A percentile compares a stretch with the other conserved stretches of the same genome.
These are phyloP conservation scores for Calonectria crousiana DNA, from an alignment of 2,329 filamentous ascomycete species.

Conservation along the genomic window DNA sequence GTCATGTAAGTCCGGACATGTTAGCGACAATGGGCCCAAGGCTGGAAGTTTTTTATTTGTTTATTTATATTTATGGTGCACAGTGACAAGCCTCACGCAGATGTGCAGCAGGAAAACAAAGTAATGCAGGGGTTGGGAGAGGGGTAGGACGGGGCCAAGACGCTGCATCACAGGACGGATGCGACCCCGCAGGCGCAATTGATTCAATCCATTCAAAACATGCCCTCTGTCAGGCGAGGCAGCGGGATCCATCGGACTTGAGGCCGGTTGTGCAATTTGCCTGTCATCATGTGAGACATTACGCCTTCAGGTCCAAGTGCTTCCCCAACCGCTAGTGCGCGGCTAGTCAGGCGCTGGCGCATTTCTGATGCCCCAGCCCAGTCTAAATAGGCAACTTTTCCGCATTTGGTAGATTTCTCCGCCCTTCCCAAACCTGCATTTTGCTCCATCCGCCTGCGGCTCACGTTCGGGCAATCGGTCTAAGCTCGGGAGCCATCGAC, in stretches of 20 bases:
- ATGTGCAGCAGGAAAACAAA: not conserved
- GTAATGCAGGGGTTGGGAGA: not conserved
- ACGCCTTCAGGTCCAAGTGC: not conserved
- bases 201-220: not conserved
- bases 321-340: not conserved
- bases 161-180: not conserved
- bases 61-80: not conserved
- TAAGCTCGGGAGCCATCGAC: not conserved
- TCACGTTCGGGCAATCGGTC: not conserved
- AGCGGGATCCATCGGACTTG: slow-evolving; percentile 8
- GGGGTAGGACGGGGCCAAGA: not conserved
- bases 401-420: slow-evolving; percentile 20
- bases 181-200: not conserved
- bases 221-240: not conserved
- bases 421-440: not conserved
- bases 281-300: slow-evolving; percentile 13
- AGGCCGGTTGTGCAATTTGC: not conserved
- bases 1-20: not conserved
- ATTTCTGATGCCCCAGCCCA: not conserved
- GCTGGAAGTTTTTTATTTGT: not conserved
- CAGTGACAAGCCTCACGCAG: not conserved
- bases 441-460: not conserved
- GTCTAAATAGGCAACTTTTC: slow-evolving; percentile 26
- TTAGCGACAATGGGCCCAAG: not conserved
- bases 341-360: not conserved